Conservation (phyloP, 2,329 filamentous ascomycete species). For the Scedosporium boydii region DNA sequence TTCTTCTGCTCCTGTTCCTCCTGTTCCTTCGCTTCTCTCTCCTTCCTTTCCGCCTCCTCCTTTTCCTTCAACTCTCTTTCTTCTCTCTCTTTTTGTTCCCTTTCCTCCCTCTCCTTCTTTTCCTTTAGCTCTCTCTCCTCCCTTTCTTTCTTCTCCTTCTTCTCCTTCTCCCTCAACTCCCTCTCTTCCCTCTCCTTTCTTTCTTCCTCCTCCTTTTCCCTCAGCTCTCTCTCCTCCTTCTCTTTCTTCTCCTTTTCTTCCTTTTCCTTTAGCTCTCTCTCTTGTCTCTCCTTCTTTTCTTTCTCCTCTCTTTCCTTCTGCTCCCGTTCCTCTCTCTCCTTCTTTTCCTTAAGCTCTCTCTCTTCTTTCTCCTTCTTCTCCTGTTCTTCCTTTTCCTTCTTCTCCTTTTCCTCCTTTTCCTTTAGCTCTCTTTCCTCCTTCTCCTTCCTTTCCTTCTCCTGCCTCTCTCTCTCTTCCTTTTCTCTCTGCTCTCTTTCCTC, state of each 20-base stretch:
- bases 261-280: background rate
- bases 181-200: background rate
- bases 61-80: background rate
- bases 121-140: background rate
- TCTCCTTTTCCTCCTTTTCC: background rate
- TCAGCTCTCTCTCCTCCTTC: slow-evolving; percentile 39
- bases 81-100: background rate
- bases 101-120: background rate
- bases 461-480: background rate
- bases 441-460: background rate
- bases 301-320: background rate
- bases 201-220: background rate
- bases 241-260: slow-evolving; percentile 7
- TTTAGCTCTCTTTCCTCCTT: background rate
- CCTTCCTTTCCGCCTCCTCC: background rate
- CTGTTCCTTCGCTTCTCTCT: background rate
- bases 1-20: background rate
- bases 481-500: background rate
- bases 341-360: background rate
- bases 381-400: background rate
- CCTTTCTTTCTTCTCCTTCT: background rate
- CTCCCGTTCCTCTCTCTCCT: background rate
- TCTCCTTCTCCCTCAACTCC: background rate
- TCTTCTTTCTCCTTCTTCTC: background rate
- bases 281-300: background rate